Base-by-base conservation (phyloP, 306 rosid species). In the Casuarina cunninghamiana region DNA sequence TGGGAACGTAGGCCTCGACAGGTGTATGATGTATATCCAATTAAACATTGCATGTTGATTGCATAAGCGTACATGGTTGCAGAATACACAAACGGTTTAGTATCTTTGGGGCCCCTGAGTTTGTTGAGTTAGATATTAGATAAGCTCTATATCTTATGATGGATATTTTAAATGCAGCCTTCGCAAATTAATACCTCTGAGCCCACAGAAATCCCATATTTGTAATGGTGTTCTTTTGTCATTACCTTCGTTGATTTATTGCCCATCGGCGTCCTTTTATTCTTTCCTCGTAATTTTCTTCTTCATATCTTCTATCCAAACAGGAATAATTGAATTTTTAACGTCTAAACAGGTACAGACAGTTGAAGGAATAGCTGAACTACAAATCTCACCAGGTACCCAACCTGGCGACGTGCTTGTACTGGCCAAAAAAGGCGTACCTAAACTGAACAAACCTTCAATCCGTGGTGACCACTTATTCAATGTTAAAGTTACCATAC, bases 391-490 rank as follows among this genome's bases (percentile, higher is more conserved):
- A 54, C 81, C 97, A 5, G 99, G 99, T 68, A 95, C 96, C 69
- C 99, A 93, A 87, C 96, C 96, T 17, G 97, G 97, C 44, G 94
- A 95, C 84, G 83, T 89, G 66, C 90, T 93, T 43, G 90, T 91
- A 50, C 86, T 95, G 83, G 87, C 99, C 7, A 93, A 91, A 81
- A 95, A 93, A 83, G 99, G 99, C 75, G 93, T 78, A 15, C 99
- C 97, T 38, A 95, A 95, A 86, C 79, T 95, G 75, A 95, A 91
- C 87, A 93, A 87, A 75, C 91, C 97, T 37, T 89, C 97, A 50
- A 87, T 95, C 70, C 97, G 99, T 37, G 97, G 99, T 5, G 97
- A 95, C 78, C 99, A 95, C 88, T 79, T 95, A 81, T 91, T 95
- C 82, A 89, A 89, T 17, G 89, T 95, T 68, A 89, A 95, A 86